Percentiles rank a stretch among this genome's conserved stretches.
Evolutionary conservation across 225 moss, liverwort and hornwort species (phyloP).

Genomic region (Lunularia cruciata): DNA sequence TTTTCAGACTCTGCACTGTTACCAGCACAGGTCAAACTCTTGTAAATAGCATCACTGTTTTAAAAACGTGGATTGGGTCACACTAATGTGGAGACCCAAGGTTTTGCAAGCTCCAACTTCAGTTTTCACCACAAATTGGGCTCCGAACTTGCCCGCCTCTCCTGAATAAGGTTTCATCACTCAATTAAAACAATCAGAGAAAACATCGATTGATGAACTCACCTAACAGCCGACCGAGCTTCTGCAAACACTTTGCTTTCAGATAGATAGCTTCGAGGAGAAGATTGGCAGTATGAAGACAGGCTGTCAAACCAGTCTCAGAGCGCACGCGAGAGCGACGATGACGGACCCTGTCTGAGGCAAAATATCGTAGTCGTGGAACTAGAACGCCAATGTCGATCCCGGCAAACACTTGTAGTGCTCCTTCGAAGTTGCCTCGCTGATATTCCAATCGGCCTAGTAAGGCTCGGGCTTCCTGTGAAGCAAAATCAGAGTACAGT

Average conservation of each 20-base stretch:
- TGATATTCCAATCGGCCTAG: slow-evolving; percentile 70
- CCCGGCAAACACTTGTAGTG: slow-evolving; percentile 59
- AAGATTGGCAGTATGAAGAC: slow-evolving; percentile 62
- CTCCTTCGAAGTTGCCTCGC: slow-evolving; percentile 66
- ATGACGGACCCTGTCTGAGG: slow-evolving; percentile 51
- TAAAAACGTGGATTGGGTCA: too few species aligned
- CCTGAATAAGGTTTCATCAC: too few species aligned
- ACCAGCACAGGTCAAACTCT: too few species aligned
- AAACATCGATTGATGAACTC: too few species aligned
- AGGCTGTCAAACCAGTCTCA: slow-evolving; percentile 47
- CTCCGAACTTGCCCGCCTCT: too few species aligned
- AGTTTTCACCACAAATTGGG: too few species aligned
- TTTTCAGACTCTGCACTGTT: too few species aligned
- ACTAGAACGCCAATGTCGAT: slow-evolving; percentile 54
- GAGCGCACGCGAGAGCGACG: slow-evolving; percentile 34
- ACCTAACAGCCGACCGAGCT: slow-evolving; percentile 64
- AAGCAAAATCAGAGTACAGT: slow-evolving; percentile 13
- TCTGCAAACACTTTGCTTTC: slow-evolving; percentile 73
- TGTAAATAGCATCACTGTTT: too few species aligned
- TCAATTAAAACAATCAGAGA: too few species aligned
- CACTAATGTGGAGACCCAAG: too few species aligned
- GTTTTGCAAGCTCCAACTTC: too few species aligned
- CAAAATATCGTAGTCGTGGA: slow-evolving; percentile 55
- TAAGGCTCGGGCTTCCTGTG: slow-evolving; percentile 68
- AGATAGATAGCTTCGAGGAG: slow-evolving; percentile 69